Conservation (phyloP, 2,329 filamentous ascomycete genomes). For the Pestalotiopsis sp. region DNA sequence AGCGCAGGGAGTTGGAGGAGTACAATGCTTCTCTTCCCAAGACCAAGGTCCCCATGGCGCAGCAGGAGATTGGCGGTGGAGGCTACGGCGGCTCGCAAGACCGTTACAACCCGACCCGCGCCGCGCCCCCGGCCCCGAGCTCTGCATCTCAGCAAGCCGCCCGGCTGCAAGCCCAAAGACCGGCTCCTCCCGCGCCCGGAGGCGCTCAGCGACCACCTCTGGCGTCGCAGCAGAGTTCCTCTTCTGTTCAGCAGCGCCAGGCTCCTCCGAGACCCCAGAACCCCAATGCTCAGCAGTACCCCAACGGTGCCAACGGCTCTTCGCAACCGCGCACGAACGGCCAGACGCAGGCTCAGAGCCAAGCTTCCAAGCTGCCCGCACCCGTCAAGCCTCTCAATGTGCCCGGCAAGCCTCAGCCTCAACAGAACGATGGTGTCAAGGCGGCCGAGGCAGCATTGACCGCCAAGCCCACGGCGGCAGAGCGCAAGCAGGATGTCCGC, state of each 20-base stretch:
- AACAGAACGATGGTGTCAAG: conserved; percentile 72
- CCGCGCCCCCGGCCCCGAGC: conserved; percentile 80
- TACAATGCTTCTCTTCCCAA: conserved; percentile 91
- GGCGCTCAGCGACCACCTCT: conserved; percentile 48
- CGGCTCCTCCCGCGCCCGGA: conserved; percentile 73
- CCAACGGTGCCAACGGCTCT: conserved; percentile 56
- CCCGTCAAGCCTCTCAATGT: conserved; percentile 82
- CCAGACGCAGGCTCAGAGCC: conserved; percentile 44
- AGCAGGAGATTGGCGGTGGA: conserved; percentile 85
- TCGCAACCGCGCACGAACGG: conserved; percentile 51
- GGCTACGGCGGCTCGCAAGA: conserved; percentile 54
- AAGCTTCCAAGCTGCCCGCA: conserved; percentile 57
- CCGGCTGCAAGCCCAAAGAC: conserved; percentile 72
- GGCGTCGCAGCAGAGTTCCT: conserved; percentile 53
- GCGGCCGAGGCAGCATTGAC: conserved; percentile 88
- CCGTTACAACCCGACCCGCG: conserved; percentile 84
- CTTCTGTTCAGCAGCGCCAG: conserved; percentile 46
- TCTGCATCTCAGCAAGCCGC: conserved; percentile 56
- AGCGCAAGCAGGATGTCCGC: conserved; percentile 88
- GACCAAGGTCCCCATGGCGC: conserved; percentile 76
- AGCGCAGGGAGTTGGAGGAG: conserved; percentile 77
- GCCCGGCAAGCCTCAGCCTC: conserved; percentile 62
- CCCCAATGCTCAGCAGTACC: conserved; percentile 57
- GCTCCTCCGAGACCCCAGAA: conserved; percentile 49
- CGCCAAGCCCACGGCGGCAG: conserved; percentile 72